Evolutionary conservation across 2,329 filamentous ascomycete genomes (phyloP).

Genomic region (Colletotrichum liriopes): DNA sequence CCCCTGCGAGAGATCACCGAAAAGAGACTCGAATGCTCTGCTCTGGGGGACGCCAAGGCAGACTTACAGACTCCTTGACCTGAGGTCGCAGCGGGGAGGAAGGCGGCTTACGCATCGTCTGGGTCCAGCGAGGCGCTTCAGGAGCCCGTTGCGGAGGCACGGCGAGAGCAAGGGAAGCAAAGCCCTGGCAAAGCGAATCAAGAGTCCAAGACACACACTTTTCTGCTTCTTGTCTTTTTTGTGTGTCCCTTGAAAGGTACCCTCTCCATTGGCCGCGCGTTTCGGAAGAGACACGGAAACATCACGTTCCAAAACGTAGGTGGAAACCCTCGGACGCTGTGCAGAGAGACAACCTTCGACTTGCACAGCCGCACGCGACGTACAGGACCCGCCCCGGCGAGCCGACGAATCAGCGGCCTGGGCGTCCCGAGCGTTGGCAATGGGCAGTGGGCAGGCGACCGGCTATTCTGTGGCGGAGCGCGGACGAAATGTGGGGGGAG

Average conservation of each 20-base stretch:
- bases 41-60: constrained; percentile 20
- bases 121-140: not conserved
- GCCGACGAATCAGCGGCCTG: constrained; percentile 23
- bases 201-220: not conserved
- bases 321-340: constrained; percentile 25
- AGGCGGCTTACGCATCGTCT: constrained; percentile 21
- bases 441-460: not conserved
- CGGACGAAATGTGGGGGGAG: constrained; percentile 17
- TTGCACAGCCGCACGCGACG: constrained; percentile 37
- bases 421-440: not conserved
- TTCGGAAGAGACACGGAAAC: constrained; percentile 21
- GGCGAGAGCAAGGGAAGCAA: too few species aligned
- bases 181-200: not conserved
- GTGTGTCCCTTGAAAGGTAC: not conserved
- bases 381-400: constrained; percentile 5
- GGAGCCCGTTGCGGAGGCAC: not conserved
- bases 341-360: not conserved
- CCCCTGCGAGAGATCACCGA: not conserved
- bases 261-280: constrained; percentile 36
- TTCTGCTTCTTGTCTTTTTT: not conserved
- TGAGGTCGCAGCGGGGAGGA: not conserved
- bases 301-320: constrained; percentile 24
- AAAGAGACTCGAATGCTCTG: not conserved
- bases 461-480: constrained; percentile 37
- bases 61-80: not conserved